Evolutionary conservation across 495 filamentous ascomycete genomes (phyloP), one percentile per base, ranked within the genome.

Genomic region (Amorphotheca resinae): DNA sequence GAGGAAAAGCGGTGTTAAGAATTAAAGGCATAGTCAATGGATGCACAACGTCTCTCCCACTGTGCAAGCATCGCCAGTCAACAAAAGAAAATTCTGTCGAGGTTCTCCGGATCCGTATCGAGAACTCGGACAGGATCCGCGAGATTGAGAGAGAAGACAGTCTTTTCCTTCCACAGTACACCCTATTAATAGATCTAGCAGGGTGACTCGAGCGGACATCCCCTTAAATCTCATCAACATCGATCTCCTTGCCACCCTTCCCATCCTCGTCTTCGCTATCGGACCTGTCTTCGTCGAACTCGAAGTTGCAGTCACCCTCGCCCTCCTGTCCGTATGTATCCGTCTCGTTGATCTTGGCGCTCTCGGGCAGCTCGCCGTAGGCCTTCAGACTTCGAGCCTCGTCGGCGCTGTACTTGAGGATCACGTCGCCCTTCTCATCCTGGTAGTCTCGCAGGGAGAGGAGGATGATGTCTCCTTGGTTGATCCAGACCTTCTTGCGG

Each of bases 311-410:
- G 53, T 84, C 80, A 59, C 80, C 80, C 48, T 81, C 79, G 53
- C 72, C 79, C 60, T 77, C 71, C 58, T 72, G 70, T 36, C 70
- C 70, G 62, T 87, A 95, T 50, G 87, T 93, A 65, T 95, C 89
- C 45, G 89, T 95, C 76, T 96, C 89, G 73, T 96, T 96, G 74
- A 96, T 96, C 82, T 96, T 96, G 59, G 93, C 91, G 54, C 75
- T 86, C 64, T 96, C 91, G 43, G 91, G 91, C 46, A 98, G 73
- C 68, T 98, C 91, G 59, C 93, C 91, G 58, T 95, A 95, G 46
- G 86, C 84, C 72, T 93, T 94, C 56, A 98, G 70, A 50, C 75
- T 81, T 61, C 93, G 77, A 50, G 93, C 91, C 74, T 98, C 91
- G 55, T 98, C 91, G 65, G 91, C 87, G 35, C 77, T 83, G 74